Evolutionary conservation across 1,284 basidiomycete genomes (phyloP), one percentile per base, ranked within the genome.

Genomic region (Kwoniella shivajii): DNA sequence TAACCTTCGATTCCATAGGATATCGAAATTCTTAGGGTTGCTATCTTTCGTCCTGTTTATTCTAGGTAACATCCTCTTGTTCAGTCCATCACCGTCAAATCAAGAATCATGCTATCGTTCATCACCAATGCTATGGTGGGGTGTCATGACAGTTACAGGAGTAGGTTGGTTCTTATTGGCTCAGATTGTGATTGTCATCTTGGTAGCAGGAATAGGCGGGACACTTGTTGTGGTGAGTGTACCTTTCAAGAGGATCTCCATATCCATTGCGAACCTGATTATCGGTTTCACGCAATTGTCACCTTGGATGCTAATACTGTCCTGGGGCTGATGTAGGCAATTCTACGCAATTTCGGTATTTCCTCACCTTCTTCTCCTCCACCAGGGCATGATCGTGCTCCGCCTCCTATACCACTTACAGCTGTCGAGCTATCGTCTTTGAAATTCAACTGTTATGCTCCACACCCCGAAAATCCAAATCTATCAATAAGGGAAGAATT

Each of bases 61-160:
- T 11, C 51, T 65, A 1, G 66, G 65, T 33, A 64, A 71, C 43
- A 39, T 67, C 42, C 57, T 74, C 27, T 37, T 69, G 18, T 68
- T 72, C 60, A 54, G 55, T 33, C 67, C 66, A 4, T 22, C 48
- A 2, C 64, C 66, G 1, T 34, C 56, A 0, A 20, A 34, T 3
- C 14, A 42, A 4, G 11, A 54, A 10, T 59, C 67, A 30, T 74
- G 72, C 50, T 68, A 69, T 44, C 27, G 61, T 22, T 61, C 66
- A n/a, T 53, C 66, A 0, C 70, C 71, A 0, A 49, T 68, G 39
- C 61, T 72, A 2, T 73, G 71, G 68, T 73, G 71, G 71, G 69
- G 63, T 6, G 65, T 70, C n/a, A 63, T 72, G 61, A 56, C 54
- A 2, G 65, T 68, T 7, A 59, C 63, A 2, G 63, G 58, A 10